phyloP scores from a whole-genome alignment of 2,329 filamentous ascomycete species.

The Aspergillus felis region DNA sequence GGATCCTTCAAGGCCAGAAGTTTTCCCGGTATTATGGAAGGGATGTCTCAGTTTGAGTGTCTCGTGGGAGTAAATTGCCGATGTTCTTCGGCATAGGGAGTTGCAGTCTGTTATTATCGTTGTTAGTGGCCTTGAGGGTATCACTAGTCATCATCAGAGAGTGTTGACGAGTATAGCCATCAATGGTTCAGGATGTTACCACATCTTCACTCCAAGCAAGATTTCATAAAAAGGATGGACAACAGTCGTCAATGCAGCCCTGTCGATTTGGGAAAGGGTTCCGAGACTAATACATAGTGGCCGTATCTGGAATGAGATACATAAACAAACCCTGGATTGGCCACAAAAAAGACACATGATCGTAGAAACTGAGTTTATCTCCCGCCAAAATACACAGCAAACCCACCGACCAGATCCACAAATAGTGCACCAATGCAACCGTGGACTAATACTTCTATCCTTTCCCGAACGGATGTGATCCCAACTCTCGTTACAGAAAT shows the following conservation, averaged over 20 bases:
- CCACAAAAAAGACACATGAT: background rate
- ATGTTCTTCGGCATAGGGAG: background rate
- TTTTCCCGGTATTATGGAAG: too few species aligned
- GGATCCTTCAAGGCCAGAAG: too few species aligned
- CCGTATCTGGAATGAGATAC: background rate
- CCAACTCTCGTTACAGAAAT: background rate
- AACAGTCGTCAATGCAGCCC: background rate
- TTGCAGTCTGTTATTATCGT: background rate
- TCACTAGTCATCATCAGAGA: background rate
- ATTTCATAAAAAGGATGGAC: too few species aligned
- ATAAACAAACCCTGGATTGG: background rate
- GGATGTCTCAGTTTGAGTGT: too few species aligned
- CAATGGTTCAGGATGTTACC: too few species aligned
- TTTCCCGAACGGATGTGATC: background rate
- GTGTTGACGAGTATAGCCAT: background rate
- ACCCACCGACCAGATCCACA: background rate
- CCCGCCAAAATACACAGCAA: background rate
- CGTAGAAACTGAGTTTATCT: too few species aligned
- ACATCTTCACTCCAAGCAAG: too few species aligned
- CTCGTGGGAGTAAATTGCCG: background rate
- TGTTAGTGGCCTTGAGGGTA: background rate
- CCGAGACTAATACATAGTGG: background rate
- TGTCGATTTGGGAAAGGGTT: background rate
- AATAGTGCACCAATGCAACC: background rate
- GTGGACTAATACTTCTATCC: too few species aligned